Conservation (phyloP, 139 green algal genomes). For the Coccomyxa sp. region DNA sequence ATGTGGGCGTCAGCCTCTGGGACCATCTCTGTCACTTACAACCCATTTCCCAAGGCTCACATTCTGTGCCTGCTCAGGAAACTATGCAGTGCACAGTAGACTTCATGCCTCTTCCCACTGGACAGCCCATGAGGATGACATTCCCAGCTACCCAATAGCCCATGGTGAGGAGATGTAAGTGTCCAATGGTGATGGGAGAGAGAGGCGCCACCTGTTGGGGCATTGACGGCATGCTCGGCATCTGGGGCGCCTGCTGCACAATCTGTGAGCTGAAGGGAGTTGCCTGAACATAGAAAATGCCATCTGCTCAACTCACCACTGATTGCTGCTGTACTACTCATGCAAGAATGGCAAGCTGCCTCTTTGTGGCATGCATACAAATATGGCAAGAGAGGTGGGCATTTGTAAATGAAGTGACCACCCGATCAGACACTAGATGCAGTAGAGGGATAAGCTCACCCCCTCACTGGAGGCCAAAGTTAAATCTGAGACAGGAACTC, state of each 20-base stretch:
- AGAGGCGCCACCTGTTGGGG: not conserved
- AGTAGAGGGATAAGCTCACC: not conserved
- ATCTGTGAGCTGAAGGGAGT: not conserved
- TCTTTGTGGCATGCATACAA: no score
- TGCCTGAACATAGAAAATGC: no score
- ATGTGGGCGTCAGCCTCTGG: not conserved
- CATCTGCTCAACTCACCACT: no score
- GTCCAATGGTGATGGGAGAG: not conserved
- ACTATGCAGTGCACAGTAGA: not conserved
- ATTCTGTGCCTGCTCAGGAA: not conserved
- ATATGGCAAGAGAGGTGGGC: no score
- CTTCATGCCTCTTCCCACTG: not conserved
- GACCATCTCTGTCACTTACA: not conserved
- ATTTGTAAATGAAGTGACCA: no score
- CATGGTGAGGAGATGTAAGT: not conserved
- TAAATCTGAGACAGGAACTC: no score
- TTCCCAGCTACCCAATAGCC: not conserved
- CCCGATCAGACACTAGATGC: no score
- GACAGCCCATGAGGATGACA: not conserved
- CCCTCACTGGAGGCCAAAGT: not conserved
- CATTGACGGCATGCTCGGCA: not conserved
- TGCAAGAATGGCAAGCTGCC: no score
- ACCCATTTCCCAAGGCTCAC: not conserved
- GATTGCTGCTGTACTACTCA: no score
- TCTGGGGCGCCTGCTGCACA: not conserved